Conservation (phyloP, 495 filamentous ascomycete genomes). For the Amniculicola lignicola region DNA sequence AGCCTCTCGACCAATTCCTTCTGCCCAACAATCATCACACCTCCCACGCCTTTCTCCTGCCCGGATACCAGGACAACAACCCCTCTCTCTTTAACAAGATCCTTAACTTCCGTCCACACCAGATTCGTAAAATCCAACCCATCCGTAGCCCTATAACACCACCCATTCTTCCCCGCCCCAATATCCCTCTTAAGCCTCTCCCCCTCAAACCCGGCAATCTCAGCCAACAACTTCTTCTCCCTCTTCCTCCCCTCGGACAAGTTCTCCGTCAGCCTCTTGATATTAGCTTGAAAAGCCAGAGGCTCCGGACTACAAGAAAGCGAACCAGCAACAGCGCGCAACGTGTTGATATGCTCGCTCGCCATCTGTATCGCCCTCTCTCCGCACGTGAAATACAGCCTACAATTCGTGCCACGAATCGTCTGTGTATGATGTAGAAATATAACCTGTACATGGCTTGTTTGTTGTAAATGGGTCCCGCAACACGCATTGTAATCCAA, state of each 20-base stretch:
- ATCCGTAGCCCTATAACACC: slow-evolving; percentile 17
- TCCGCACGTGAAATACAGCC: slow-evolving; percentile 13
- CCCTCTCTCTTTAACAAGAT: slow-evolving; percentile 4
- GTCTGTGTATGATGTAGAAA: slow-evolving; percentile 26
- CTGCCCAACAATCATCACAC: slow-evolving; percentile 22
- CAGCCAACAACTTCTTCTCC: slow-evolving; percentile 12
- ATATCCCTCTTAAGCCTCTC: slow-evolving; percentile 10
- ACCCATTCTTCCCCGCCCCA: slow-evolving; percentile 4
- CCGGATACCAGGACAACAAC: slow-evolving; percentile 15
- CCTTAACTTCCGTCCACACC: slow-evolving; percentile 14
- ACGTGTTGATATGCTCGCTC: background rate
- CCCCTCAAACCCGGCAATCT: slow-evolving; percentile 22
- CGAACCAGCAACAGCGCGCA: slow-evolving; percentile 2
- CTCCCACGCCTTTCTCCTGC: slow-evolving; percentile 9
- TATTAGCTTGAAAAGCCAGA: background rate
- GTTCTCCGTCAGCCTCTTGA: background rate
- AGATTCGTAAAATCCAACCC: slow-evolving; percentile 25
- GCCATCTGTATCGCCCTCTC: slow-evolving; percentile 19
- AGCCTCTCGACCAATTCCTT: slow-evolving; percentile 6
- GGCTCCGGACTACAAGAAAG: slow-evolving; percentile 7
- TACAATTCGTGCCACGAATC: slow-evolving; percentile 19
- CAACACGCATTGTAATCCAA: slow-evolving; percentile 26
- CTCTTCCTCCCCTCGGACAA: background rate
- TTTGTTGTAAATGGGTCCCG: slow-evolving; percentile 27
- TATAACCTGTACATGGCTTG: slow-evolving; percentile 11